Evolutionary conservation across 257 asterid genomes (phyloP).

Genomic region (Jasminum sambac): DNA sequence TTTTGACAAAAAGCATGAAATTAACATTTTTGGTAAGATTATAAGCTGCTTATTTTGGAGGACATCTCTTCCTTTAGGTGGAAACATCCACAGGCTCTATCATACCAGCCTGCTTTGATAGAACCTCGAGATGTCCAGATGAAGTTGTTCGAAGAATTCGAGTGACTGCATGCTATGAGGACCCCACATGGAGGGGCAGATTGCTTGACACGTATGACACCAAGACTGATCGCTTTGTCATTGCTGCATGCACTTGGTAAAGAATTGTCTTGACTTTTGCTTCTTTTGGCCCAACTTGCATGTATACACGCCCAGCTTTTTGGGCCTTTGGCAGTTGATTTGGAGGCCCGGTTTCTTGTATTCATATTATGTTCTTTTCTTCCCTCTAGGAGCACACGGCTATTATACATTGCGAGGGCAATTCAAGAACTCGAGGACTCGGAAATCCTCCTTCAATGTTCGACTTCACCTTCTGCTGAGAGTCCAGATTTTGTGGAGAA

Average conservation of each 20-base stretch:
- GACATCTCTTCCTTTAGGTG: slow-evolving; percentile 44
- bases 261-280: slow-evolving; percentile 8
- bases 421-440: slow-evolving; percentile 61
- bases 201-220: slow-evolving; percentile 81
- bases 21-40: neutral
- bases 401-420: slow-evolving; percentile 44
- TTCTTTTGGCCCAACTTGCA: slow-evolving; percentile 10
- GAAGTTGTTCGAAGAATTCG: slow-evolving; percentile 81
- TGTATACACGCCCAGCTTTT: neutral
- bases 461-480: slow-evolving; percentile 91
- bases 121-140: slow-evolving; percentile 81
- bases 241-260: slow-evolving; percentile 85
- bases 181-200: slow-evolving; percentile 56
- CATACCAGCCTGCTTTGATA: slow-evolving; percentile 69
- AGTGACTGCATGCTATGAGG: slow-evolving; percentile 64
- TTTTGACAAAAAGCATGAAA: slow-evolving; percentile 3
- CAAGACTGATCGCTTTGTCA: slow-evolving; percentile 54
- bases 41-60: neutral
- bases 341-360: neutral
- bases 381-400: slow-evolving; percentile 49
- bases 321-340: neutral
- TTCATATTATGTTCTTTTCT: slow-evolving; percentile 16
- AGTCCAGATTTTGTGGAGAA: slow-evolving; percentile 71
- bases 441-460: slow-evolving; percentile 74
- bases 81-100: slow-evolving; percentile 70